These are phyloP conservation scores for Starmera quercuum DNA, from an alignment of 805 yeast species.

Conservation along the genomic window DNA sequence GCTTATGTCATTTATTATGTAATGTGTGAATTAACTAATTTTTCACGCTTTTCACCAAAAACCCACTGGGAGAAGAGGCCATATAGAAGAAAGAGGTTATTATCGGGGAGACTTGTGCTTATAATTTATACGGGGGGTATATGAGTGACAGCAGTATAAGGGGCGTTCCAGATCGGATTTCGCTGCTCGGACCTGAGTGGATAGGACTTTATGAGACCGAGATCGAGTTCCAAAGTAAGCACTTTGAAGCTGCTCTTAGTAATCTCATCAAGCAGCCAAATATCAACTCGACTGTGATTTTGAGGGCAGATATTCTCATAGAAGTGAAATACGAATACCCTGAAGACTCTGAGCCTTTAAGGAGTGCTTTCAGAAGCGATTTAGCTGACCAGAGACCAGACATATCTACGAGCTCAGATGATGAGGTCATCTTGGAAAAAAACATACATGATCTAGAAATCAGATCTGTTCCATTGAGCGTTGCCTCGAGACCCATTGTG, in stretches of 20 bases:
- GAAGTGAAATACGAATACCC: constrained; percentile 36
- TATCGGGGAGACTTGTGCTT: too few species aligned
- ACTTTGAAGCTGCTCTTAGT: constrained; percentile 70
- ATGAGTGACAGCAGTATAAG: too few species aligned
- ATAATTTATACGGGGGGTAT: too few species aligned
- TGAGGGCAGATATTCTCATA: constrained; percentile 75
- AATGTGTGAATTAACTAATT: too few species aligned
- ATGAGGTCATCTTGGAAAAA: constrained; percentile 19
- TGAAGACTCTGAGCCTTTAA: constrained; percentile 15
- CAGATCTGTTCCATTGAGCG: constrained; percentile 21
- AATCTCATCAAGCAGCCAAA: constrained; percentile 79
- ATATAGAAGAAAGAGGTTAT: too few species aligned
- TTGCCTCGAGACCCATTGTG: constrained; percentile 26
- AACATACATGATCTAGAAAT: constrained; percentile 36
- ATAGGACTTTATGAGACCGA: constrained; percentile 43
- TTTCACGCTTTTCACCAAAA: too few species aligned
- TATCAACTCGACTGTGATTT: constrained; percentile 83
- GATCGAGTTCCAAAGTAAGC: constrained; percentile 42
- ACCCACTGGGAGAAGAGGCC: too few species aligned
- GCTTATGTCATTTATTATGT: too few species aligned
- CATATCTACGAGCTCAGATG: constrained; percentile 17
- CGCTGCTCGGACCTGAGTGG: constrained; percentile 65
- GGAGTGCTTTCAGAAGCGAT: constrained; percentile 19
- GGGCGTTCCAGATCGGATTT: too few species aligned
- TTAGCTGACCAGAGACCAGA: constrained; percentile 23